Evolutionary conservation across 2,329 filamentous ascomycete species (phyloP).

Genomic region (Aspergillus costaricaensis): DNA sequence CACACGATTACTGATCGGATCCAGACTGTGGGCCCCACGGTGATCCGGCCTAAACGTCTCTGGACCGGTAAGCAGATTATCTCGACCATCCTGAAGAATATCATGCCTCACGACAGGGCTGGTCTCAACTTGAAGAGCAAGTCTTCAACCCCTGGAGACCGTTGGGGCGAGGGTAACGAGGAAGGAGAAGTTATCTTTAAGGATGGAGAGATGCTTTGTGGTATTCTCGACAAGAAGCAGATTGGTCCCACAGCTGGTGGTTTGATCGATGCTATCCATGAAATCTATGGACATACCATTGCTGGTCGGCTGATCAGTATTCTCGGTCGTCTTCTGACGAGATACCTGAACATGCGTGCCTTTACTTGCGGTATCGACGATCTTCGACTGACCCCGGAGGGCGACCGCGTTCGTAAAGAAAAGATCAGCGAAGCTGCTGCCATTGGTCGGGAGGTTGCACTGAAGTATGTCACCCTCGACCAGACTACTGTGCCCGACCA

Average conservation of each 20-base stretch:
- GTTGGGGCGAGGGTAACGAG: slow-evolving; percentile 72
- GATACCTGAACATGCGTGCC: slow-evolving; percentile 87
- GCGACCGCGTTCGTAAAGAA: slow-evolving; percentile 70
- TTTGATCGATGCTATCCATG: slow-evolving; percentile 87
- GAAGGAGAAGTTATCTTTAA: slow-evolving; percentile 81
- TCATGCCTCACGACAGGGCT: slow-evolving; percentile 73
- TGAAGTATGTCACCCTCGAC: slow-evolving; percentile 84
- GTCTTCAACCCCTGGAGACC: slow-evolving; percentile 72
- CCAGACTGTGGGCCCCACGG: slow-evolving; percentile 74
- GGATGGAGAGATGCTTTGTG: slow-evolving; percentile 82
- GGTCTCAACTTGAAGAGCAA: slow-evolving; percentile 78
- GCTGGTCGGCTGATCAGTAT: slow-evolving; percentile 88
- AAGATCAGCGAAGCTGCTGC: slow-evolving; percentile 67
- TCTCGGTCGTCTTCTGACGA: slow-evolving; percentile 83
- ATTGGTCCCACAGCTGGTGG: slow-evolving; percentile 86
- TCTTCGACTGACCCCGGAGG: slow-evolving; percentile 76
- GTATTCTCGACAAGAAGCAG: slow-evolving; percentile 94
- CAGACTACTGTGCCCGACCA: slow-evolving; percentile 62
- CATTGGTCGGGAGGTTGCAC: slow-evolving; percentile 76
- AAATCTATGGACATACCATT: slow-evolving; percentile 83
- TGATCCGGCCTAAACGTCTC: slow-evolving; percentile 75
- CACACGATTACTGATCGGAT: slow-evolving; percentile 84
- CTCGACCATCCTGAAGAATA: slow-evolving; percentile 89
- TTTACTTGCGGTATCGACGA: slow-evolving; percentile 99
- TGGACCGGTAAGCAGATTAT: slow-evolving; percentile 99